phyloP scores from a whole-genome alignment of 768 basidiomycete genomes.

The Pulveroboletus sp. region DNA sequence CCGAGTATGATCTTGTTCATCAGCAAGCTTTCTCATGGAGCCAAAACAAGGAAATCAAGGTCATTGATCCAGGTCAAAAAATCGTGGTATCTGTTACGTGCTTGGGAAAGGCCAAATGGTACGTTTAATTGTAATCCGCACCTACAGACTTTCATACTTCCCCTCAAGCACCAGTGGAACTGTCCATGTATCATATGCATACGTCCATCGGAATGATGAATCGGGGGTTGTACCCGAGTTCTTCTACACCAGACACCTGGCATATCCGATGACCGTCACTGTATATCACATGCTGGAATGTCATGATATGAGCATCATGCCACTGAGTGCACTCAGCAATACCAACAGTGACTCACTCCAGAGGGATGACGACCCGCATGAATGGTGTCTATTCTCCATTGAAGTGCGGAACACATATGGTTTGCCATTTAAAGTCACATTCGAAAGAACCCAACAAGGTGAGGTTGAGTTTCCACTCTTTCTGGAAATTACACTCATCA shows the following conservation, averaged over 20 bases:
- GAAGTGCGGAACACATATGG: conserved; percentile 93
- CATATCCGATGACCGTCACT: conserved; percentile 86
- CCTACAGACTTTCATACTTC: not conserved
- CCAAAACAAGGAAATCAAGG: conserved; percentile 36
- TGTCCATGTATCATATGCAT: conserved; percentile 81
- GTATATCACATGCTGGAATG: conserved; percentile 96
- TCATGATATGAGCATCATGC: conserved; percentile 74
- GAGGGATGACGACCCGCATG: conserved; percentile 44
- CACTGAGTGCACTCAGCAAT: conserved; percentile 38
- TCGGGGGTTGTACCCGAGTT: conserved; percentile 37
- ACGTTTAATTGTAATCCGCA: conserved; percentile 27
- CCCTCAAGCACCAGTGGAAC: conserved; percentile 63
- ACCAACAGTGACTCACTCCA: conserved; percentile 28
- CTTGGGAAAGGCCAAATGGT: conserved; percentile 93
- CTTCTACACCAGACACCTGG: conserved; percentile 84
- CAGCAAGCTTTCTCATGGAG: conserved; percentile 80
- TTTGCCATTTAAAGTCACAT: conserved; percentile 82
- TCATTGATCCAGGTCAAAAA: conserved; percentile 67
- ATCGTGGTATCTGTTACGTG: conserved; percentile 65
- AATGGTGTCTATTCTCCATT: conserved; percentile 84
- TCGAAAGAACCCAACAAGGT: conserved; percentile 67
- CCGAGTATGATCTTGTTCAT: conserved; percentile 75
- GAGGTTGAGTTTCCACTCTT: conserved; percentile 6
- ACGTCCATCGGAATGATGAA: conserved; percentile 44
- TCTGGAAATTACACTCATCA: conserved; percentile 1